phyloP scores from a whole-genome alignment of 2,329 filamentous ascomycete genomes.

The Aureobasidium zeae region DNA sequence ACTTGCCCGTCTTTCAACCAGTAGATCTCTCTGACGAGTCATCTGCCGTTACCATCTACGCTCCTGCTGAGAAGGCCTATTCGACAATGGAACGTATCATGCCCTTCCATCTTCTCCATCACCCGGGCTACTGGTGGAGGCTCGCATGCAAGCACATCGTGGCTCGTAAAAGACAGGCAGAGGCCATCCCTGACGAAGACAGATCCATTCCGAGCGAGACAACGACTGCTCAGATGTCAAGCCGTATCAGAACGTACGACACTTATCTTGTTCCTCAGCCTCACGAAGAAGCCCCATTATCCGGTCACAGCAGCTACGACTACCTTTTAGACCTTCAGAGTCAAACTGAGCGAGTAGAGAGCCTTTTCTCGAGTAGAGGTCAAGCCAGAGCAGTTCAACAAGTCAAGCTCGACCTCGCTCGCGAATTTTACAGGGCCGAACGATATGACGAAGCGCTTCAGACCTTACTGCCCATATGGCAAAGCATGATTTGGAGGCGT shows the following conservation, averaged over 20 bases:
- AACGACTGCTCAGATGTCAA: constrained; percentile 46
- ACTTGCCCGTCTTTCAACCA: constrained; percentile 37
- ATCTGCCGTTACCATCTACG: constrained; percentile 30
- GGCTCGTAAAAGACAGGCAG: constrained; percentile 41
- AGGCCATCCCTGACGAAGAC: constrained; percentile 52
- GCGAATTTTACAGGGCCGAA: constrained; percentile 43
- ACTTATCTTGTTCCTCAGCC: constrained; percentile 52
- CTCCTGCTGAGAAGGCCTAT: constrained; percentile 43
- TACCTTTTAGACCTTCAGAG: constrained; percentile 44
- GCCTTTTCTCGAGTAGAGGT: constrained; percentile 43
- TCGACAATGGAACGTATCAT: constrained; percentile 40
- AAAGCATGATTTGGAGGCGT: constrained; percentile 47
- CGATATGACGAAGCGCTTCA: constrained; percentile 44
- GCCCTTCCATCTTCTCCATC: constrained; percentile 52
- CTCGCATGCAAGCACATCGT: constrained; percentile 45
- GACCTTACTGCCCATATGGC: constrained; percentile 46
- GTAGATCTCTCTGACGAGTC: constrained; percentile 13
- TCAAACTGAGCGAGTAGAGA: constrained; percentile 37
- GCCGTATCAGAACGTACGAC: constrained; percentile 47
- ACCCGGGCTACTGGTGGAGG: constrained; percentile 54
- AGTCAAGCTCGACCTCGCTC: constrained; percentile 46
- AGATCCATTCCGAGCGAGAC: constrained; percentile 46
- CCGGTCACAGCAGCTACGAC: constrained; percentile 38
- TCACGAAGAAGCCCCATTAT: constrained; percentile 43
- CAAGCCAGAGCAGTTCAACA: constrained; percentile 48